Evolutionary conservation across 306 rosid species (phyloP).

Genomic region (Gastrolobium bilobum): DNA sequence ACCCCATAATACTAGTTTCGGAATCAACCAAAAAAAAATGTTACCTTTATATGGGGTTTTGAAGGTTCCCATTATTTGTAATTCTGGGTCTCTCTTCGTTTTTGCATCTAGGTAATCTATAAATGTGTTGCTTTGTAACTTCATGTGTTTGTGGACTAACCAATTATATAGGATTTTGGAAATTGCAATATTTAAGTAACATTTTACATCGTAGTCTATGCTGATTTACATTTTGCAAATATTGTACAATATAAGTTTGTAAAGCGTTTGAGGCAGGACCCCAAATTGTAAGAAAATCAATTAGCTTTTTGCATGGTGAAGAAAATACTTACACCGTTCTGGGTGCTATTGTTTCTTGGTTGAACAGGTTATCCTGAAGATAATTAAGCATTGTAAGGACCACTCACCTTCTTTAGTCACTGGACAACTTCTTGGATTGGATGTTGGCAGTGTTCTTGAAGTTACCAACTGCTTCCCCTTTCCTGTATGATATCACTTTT

Average conservation of each 20-base stretch:
- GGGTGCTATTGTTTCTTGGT: conserved; percentile 7
- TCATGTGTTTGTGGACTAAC: background rate
- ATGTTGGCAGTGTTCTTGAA: conserved; percentile 99
- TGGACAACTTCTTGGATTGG: conserved; percentile 96
- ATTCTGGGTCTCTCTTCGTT: conserved; percentile 23
- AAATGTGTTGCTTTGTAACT: conserved; percentile 16
- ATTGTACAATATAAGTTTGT: background rate
- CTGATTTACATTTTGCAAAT: background rate
- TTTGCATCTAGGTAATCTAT: conserved; percentile 24
- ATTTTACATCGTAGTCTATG: conserved; percentile 1
- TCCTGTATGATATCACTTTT: conserved; percentile 64
- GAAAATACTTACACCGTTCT: background rate
- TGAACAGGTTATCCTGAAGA: conserved; percentile 86
- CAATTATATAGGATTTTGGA: background rate
- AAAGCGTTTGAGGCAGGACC: background rate
- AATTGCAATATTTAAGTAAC: background rate
- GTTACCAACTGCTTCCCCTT: conserved; percentile 98
- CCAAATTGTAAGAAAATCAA: conserved; percentile 1
- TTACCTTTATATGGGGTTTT: conserved; percentile 26
- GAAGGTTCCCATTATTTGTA: background rate
- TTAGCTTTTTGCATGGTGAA: conserved; percentile 21
- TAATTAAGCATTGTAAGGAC: conserved; percentile 98
- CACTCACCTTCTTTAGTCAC: conserved; percentile 94
- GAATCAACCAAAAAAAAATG: background rate
- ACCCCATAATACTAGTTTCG: background rate